Evolutionary conservation across 352 stramenopile species (phyloP), one percentile per base, ranked within the genome.

Genomic region (Globisporangium acanthophoron): DNA sequence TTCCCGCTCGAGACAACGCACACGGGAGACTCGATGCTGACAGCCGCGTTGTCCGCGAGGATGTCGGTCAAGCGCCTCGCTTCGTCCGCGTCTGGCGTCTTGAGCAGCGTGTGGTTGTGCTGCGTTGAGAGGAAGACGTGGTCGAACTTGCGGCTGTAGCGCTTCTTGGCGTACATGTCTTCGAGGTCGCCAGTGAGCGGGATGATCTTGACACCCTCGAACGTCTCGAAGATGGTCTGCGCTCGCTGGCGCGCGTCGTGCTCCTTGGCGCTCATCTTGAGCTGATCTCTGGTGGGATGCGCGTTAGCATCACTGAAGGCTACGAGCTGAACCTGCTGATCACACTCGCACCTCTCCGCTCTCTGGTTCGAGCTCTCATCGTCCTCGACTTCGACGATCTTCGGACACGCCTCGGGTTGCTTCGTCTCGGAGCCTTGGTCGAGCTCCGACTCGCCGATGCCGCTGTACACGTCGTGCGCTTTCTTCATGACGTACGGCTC

Each of bases 401-500:
- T 20, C 59, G 47, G 24, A 16, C 24, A 39, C 48, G 62, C 44
- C 51, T 39, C 13, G 40, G n/a, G 47, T 56, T 64, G 33, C 31
- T 56, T 62, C 16, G 45, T 55, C 29, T 18, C 5, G 41, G 62
- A 56, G 9, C 50, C 44, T n/a, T 24, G 40, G 13, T 62, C 57
- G 11, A 64, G 59, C 40, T 73, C 68, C n/a, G 62, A 63, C 47
- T 89, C 73, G 39, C 85, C 74, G 45, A 94, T 89, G n/a, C 85
- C 85, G 35, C 85, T 94, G 70, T 91, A 94, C 56, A 94, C 84
- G 20, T 94, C 85, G 59, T 94, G 85, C 1, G 73, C 80, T 66
- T 94, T 96, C 46, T 69, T 82, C 88, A 97, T 97, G 41, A 73
- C 68, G 73, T 98, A 98, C 18, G 73, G 66, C 18, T 78, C 72